phyloP scores from a whole-genome alignment of 2,329 filamentous ascomycete species.

The Sclerotinia glacialis region DNA sequence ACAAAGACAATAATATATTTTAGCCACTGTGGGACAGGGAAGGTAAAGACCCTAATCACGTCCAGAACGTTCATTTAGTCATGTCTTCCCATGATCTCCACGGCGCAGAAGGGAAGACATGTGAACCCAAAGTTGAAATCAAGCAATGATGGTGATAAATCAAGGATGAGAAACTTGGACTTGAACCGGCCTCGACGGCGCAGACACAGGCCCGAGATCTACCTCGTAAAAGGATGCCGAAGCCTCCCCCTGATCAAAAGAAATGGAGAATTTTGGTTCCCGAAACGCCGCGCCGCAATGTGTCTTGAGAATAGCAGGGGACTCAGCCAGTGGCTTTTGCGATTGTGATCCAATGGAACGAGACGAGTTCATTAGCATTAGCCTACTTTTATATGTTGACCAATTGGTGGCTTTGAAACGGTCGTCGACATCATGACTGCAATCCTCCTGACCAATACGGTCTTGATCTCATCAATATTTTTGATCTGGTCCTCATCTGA shows the following conservation, averaged over 20 bases:
- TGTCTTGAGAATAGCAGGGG: conserved; percentile 11
- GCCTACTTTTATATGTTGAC: background rate
- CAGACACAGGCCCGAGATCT: conserved; percentile 12
- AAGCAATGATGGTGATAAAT: background rate
- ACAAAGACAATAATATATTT: background rate
- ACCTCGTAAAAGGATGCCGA: conserved; percentile 20
- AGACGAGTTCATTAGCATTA: conserved; percentile 1
- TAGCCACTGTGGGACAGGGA: background rate
- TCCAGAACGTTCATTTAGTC: conserved; percentile 3
- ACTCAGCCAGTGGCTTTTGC: conserved; percentile 6
- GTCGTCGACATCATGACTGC: conserved; percentile 11
- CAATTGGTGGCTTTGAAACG: conserved; percentile 1
- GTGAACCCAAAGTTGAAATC: conserved; percentile 1
- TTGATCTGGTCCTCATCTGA: conserved; percentile 4
- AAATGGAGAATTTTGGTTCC: conserved; percentile 19
- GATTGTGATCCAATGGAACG: conserved; percentile 4
- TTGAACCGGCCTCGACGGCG: conserved; percentile 11
- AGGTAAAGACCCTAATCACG: conserved; percentile 1
- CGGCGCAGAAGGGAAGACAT: conserved; percentile 7
- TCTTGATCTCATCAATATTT: background rate
- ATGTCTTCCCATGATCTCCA: conserved; percentile 5
- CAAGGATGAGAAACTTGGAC: background rate
- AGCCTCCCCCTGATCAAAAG: conserved; percentile 9
- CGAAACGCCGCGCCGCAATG: conserved; percentile 7
- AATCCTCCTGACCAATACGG: conserved; percentile 20